phyloP scores from a whole-genome alignment of 2,329 filamentous ascomycete genomes.

The Aureobasidium subglaciale region DNA sequence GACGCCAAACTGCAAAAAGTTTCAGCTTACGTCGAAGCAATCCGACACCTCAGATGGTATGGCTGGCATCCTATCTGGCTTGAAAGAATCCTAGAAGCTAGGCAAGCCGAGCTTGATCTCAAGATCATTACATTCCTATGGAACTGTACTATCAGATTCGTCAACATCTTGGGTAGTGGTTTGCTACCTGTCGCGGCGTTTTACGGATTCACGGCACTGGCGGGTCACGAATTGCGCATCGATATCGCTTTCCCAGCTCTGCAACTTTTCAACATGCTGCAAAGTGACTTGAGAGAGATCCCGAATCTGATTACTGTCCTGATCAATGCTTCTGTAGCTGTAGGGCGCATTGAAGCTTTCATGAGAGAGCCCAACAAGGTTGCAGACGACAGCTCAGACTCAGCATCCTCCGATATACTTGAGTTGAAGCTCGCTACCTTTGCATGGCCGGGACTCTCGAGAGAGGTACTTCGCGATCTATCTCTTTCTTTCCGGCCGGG shows the following conservation, averaged over 20 bases:
- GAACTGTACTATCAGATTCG: conserved; percentile 55
- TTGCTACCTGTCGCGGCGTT: conserved; percentile 76
- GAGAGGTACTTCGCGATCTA: conserved; percentile 49
- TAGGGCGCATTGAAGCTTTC: conserved; percentile 75
- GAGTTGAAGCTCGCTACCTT: conserved; percentile 62
- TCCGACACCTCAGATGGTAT: conserved; percentile 74
- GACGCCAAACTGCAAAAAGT: conserved; percentile 74
- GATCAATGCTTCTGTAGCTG: conserved; percentile 75
- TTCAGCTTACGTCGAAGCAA: conserved; percentile 79
- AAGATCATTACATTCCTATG: conserved; percentile 59
- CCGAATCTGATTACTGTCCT: conserved; percentile 68
- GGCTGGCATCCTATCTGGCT: conserved; percentile 76
- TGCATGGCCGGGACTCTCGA: conserved; percentile 65
- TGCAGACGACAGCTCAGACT: conserved; percentile 30
- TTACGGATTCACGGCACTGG: conserved; percentile 69
- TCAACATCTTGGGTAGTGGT: conserved; percentile 64
- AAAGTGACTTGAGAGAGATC: conserved; percentile 64
- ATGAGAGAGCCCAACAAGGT: conserved; percentile 76
- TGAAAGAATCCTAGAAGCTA: conserved; percentile 58
- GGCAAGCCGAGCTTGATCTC: conserved; percentile 60
- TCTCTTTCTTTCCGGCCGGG: conserved; percentile 49
- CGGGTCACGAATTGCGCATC: conserved; percentile 60
- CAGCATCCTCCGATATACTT: conserved; percentile 29
- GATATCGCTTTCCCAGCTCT: conserved; percentile 83
- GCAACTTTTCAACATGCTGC: conserved; percentile 70